These are phyloP conservation scores for Aspergillus ruber DNA, from an alignment of 2,329 filamentous ascomycete species.

Conservation along the genomic window DNA sequence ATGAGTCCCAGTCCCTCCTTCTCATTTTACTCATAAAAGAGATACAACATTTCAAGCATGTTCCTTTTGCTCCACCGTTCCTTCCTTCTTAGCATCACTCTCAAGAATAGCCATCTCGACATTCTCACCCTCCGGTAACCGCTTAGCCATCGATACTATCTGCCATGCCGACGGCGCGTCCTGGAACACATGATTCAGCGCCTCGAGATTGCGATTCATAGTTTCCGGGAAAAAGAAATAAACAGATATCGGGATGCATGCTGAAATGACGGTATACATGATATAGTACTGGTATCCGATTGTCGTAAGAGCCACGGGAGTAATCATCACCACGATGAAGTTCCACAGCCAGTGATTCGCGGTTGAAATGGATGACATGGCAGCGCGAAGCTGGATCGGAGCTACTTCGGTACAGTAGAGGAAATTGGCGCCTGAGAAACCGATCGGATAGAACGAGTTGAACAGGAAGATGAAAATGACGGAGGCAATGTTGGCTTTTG, in stretches of 20 bases:
- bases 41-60: too few relatives aligned
- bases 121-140: slow-evolving; percentile 15
- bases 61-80: too few relatives aligned
- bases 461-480: slow-evolving; percentile 50
- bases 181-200: slow-evolving; percentile 58
- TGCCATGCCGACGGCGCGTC: slow-evolving; percentile 13
- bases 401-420: slow-evolving; percentile 39
- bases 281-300: slow-evolving; percentile 24
- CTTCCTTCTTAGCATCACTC: too few relatives aligned
- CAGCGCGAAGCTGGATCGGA: slow-evolving; percentile 49
- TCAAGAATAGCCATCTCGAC: slow-evolving; percentile 6
- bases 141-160: slow-evolving; percentile 17
- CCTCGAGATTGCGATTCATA: slow-evolving; percentile 55
- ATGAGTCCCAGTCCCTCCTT: too few relatives aligned
- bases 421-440: slow-evolving; percentile 56
- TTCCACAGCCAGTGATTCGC: slow-evolving; percentile 56
- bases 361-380: slow-evolving; percentile 53
- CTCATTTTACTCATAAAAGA: too few relatives aligned
- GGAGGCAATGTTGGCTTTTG: slow-evolving; percentile 8
- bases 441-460: slow-evolving; percentile 59
- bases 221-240: slow-evolving; percentile 57
- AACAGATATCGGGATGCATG: slow-evolving; percentile 39
- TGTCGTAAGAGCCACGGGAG: slow-evolving; percentile 51
- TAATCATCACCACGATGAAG: slow-evolving; percentile 60
- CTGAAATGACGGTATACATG: slow-evolving; percentile 44